Conservation (phyloP, 2,329 filamentous ascomycete genomes). For the Curvularia hawaiiensis region DNA sequence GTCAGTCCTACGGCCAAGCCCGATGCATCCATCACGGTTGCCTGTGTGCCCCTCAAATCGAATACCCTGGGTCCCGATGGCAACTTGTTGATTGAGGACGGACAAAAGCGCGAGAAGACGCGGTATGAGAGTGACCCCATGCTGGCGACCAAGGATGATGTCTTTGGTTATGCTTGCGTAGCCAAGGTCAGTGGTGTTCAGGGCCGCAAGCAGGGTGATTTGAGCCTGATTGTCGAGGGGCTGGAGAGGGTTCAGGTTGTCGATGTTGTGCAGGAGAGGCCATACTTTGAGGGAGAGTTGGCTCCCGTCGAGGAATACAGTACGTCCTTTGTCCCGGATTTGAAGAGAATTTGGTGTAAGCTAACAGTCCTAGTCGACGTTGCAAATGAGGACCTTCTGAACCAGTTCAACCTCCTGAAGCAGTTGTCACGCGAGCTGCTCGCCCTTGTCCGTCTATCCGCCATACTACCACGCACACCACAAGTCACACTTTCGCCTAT, state of each 20-base stretch:
- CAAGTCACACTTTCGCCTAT: slow-evolving; percentile 75
- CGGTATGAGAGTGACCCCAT: slow-evolving; percentile 57
- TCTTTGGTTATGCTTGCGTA: slow-evolving; percentile 83
- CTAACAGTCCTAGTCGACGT: slow-evolving; percentile 36
- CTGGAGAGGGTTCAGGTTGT: slow-evolving; percentile 77
- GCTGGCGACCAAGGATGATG: slow-evolving; percentile 59
- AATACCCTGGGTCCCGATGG: slow-evolving; percentile 73
- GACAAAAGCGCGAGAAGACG: slow-evolving; percentile 49
- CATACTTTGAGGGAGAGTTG: slow-evolving; percentile 85
- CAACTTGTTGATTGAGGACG: slow-evolving; percentile 73
- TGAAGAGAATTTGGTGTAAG: neutral
- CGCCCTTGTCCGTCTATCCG: slow-evolving; percentile 80
- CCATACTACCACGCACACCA: slow-evolving; percentile 75
- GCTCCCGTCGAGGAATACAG: slow-evolving; percentile 72
- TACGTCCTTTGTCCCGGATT: slow-evolving; percentile 45
- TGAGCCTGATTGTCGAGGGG: slow-evolving; percentile 86
- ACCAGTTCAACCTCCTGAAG: slow-evolving; percentile 81
- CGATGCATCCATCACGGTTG: slow-evolving; percentile 74
- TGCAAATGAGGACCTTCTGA: slow-evolving; percentile 60
- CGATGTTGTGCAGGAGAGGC: slow-evolving; percentile 74
- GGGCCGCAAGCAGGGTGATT: slow-evolving; percentile 59
- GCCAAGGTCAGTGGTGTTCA: slow-evolving; percentile 57
- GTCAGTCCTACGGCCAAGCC: slow-evolving; percentile 69
- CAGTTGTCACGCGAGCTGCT: slow-evolving; percentile 84
- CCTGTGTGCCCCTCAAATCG: slow-evolving; percentile 84